Evolutionary conservation across 2,329 filamentous ascomycete genomes (phyloP).

Genomic region (Aspergillus viridinutans): DNA sequence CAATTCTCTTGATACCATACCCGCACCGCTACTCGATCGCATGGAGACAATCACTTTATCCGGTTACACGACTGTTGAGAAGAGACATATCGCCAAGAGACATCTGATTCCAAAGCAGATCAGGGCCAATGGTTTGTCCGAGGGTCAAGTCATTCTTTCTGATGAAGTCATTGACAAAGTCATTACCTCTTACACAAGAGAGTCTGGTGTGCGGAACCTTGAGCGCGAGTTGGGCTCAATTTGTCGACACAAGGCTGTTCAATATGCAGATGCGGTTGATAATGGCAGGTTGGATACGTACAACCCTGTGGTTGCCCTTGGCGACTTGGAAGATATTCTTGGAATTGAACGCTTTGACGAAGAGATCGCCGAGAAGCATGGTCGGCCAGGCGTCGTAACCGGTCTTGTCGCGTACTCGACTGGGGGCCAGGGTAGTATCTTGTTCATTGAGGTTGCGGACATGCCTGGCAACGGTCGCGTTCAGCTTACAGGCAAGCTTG

Average conservation of each 20-base stretch:
- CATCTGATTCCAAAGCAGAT: conserved; percentile 98
- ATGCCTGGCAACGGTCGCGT: conserved; percentile 92
- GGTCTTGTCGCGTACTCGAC: conserved; percentile 92
- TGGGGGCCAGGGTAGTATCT: conserved; percentile 88
- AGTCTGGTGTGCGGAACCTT: conserved; percentile 91
- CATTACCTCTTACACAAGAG: conserved; percentile 93
- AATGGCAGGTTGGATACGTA: conserved; percentile 64
- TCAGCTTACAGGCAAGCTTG: conserved; percentile 92
- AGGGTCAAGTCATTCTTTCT: conserved; percentile 70
- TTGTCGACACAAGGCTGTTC: conserved; percentile 90
- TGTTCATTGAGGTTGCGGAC: conserved; percentile 97
- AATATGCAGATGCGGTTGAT: conserved; percentile 88
- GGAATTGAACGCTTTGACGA: conserved; percentile 93
- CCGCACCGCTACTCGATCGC: conserved; percentile 85
- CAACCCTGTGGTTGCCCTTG: conserved; percentile 65
- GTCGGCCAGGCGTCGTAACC: conserved; percentile 85
- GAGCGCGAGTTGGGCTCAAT: conserved; percentile 94
- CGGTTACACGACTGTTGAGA: conserved; percentile 95
- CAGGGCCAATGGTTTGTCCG: conserved; percentile 75
- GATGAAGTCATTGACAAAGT: conserved; percentile 89
- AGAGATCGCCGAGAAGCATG: conserved; percentile 82
- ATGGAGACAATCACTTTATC: conserved; percentile 95
- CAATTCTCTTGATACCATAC: conserved; percentile 91
- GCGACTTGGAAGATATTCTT: conserved; percentile 84
- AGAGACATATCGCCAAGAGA: conserved; percentile 85